A percentile compares a stretch with the other conserved stretches of the same genome.
Evolutionary conservation across 768 basidiomycete genomes (phyloP).

Genomic region (Grammothele lineata): DNA sequence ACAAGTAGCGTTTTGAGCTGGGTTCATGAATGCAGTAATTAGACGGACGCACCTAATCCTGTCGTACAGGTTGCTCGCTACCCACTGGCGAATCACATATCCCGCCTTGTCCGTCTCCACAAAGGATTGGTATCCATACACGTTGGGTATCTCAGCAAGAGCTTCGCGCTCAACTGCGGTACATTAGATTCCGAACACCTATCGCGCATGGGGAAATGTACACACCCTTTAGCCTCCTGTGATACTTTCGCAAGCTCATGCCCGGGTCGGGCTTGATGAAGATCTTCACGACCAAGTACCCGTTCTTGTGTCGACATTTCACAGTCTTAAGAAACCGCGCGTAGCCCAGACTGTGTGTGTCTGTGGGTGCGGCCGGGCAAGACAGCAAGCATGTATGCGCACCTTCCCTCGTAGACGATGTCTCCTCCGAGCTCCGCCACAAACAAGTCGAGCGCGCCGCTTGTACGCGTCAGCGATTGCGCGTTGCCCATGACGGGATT

Average conservation of each 20-base stretch:
- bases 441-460: slow-evolving; percentile 84
- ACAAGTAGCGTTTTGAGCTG: neutral
- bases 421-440: slow-evolving; percentile 86
- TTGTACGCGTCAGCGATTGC: slow-evolving; percentile 70
- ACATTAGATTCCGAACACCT: neutral
- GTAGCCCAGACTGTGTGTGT: slow-evolving; percentile 50
- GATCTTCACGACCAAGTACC: slow-evolving; percentile 87
- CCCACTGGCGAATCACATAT: slow-evolving; percentile 92
- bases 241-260: slow-evolving; percentile 69
- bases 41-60: slow-evolving; percentile 75
- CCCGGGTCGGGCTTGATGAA: slow-evolving; percentile 93
- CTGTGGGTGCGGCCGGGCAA: neutral
- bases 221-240: slow-evolving; percentile 73
- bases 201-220: neutral
- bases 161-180: slow-evolving; percentile 78
- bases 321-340: slow-evolving; percentile 78
- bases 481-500: slow-evolving; percentile 63
- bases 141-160: slow-evolving; percentile 78
- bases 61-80: slow-evolving; percentile 92
- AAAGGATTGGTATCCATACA: slow-evolving; percentile 85
- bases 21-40: neutral
- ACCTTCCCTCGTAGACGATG: slow-evolving; percentile 92
- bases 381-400: slow-evolving; percentile 16
- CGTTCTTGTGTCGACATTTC: slow-evolving; percentile 79
- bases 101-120: slow-evolving; percentile 96